Base-by-base conservation (phyloP, 1,139 yeast genomes). In the Debaryomyces fabryi region DNA sequence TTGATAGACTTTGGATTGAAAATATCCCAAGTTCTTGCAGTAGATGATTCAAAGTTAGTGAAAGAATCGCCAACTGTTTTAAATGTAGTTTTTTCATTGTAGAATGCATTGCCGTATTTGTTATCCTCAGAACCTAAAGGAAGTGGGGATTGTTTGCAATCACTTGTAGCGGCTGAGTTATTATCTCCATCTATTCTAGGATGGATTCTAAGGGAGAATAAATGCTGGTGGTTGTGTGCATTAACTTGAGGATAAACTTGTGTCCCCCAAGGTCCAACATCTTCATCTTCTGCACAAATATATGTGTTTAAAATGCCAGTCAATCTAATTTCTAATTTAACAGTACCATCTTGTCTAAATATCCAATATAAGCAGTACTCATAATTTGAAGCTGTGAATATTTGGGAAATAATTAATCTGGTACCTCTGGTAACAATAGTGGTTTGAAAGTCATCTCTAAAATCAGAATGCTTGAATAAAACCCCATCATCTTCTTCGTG, bases 401-500 rank as follows among this genome's bases (percentile, higher is more conserved):
- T 85, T 69, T 87, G 93, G 23, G 92, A 85, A 49, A 87, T 71
- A 53, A 87, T 79, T 65, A 87, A 79, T 67, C 80, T 83, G 58
- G 86, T 85, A 49, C 89, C 88, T 71, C 96, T 81, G 44, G 91
- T 83, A 49, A 83, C 86, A 54, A 86, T 80, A 34, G 87, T 81
- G 46, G 93, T 86, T 55, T 82, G 85, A 71, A 85, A 86, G 61
- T 79, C 84, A 65, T 87, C 93, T 76, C 95, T 81, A 72, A 85
- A 87, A 68, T 87, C 93, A 46, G 92, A 85, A 69, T 87, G 95
- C 74, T 87, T 87, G 76, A 76, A 86, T 57, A 87, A 72, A 52
- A 87, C 67, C 32, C 95, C 93, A 58, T 85, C 90, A 61, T 87
- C 95, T 68, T 87, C 92, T 72, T 87, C 95, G 65, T 87, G 95